phyloP scores from a whole-genome alignment of 2,329 filamentous ascomycete genomes.

The Fusarium piperis region DNA sequence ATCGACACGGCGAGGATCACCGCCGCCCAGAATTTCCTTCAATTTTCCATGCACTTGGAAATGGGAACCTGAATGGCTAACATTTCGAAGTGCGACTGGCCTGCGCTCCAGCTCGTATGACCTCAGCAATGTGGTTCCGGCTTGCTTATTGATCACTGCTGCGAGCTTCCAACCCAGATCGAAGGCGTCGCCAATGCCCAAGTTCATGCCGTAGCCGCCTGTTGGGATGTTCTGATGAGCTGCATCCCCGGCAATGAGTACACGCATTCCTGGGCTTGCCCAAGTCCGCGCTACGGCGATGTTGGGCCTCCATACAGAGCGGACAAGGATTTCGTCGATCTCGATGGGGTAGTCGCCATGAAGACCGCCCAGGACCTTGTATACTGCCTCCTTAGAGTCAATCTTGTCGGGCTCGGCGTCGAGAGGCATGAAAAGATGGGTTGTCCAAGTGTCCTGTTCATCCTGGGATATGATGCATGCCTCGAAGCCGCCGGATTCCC shows the following conservation, averaged over 20 bases:
- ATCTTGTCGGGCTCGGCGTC: no score
- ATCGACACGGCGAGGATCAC: neutral
- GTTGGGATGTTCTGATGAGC: constrained; percentile 49
- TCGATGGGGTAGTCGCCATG: constrained; percentile 25
- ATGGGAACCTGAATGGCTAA: no score
- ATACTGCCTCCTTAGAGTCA: no score
- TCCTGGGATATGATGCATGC: neutral
- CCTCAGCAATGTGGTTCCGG: constrained; percentile 19
- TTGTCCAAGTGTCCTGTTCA: neutral
- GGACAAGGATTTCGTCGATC: constrained; percentile 40
- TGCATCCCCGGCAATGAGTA: constrained; percentile 49
- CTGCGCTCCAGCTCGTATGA: constrained; percentile 43
- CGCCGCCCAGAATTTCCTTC: neutral
- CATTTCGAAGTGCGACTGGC: constrained; percentile 24
- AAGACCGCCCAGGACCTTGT: no score
- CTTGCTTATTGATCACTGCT: constrained; percentile 32
- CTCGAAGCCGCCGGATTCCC: neutral
- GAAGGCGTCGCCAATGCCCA: constrained; percentile 47
- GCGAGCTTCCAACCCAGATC: constrained; percentile 50
- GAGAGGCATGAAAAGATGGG: neutral
- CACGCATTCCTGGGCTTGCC: constrained; percentile 47
- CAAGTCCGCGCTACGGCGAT: constrained; percentile 27
- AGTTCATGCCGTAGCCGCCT: constrained; percentile 52
- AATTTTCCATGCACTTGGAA: no score
- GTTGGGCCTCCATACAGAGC: constrained; percentile 28